Evolutionary conservation across 805 yeast species (phyloP).

Genomic region (Komagataella pastoris): DNA sequence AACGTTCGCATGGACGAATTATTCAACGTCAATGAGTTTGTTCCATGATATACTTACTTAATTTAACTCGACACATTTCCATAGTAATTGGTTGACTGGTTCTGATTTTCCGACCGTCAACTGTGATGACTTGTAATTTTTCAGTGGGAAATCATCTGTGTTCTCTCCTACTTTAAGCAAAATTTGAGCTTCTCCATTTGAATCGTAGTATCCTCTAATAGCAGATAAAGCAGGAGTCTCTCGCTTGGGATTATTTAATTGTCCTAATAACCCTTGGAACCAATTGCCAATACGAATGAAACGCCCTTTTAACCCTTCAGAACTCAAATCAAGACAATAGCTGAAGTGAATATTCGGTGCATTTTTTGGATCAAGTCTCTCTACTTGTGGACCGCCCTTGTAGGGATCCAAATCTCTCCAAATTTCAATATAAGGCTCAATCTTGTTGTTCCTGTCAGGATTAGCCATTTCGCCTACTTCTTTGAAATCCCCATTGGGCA

Average conservation of each 20-base stretch:
- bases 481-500: constrained; percentile 25
- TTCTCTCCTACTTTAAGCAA: background rate
- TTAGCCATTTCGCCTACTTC: constrained; percentile 39
- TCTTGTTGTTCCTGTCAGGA: constrained; percentile 22
- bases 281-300: constrained; percentile 35
- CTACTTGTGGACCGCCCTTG: constrained; percentile 13
- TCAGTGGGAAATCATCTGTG: background rate
- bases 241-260: background rate
- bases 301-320: constrained; percentile 25
- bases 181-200: constrained; percentile 3
- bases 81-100: background rate
- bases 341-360: constrained; percentile 6
- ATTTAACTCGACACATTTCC: background rate
- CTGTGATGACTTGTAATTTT: background rate
- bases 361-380: background rate
- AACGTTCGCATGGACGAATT: background rate
- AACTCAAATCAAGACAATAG: constrained; percentile 14
- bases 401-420: constrained; percentile 38
- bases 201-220: background rate
- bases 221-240: background rate
- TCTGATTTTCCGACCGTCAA: background rate
- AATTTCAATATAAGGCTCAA: constrained; percentile 33
- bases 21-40: background rate
- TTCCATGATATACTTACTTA: background rate
- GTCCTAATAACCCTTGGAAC: constrained; percentile 30